These are phyloP conservation scores for Starmerella potacharoeniae DNA, from an alignment of 805 yeast genomes.

Conservation along the genomic window DNA sequence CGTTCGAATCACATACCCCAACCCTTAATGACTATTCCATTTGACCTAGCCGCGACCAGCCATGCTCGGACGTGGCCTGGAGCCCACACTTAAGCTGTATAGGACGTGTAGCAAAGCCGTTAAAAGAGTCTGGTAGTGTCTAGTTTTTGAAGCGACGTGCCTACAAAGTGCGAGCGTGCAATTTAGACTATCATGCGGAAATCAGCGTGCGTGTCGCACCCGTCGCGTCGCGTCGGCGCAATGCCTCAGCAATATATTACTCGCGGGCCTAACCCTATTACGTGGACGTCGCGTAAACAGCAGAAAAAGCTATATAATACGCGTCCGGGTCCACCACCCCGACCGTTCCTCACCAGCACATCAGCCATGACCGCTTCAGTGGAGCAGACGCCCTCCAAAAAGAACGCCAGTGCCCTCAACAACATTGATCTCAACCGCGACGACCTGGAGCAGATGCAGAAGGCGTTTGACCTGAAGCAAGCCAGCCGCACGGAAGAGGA, in stretches of 20 bases:
- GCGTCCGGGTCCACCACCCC: not conserved
- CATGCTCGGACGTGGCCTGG: not conserved
- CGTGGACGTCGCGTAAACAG: conserved; percentile 6
- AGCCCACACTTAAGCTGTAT: no score
- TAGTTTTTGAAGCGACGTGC: no score
- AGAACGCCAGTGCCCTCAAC: conserved; percentile 46
- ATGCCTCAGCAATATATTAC: not conserved
- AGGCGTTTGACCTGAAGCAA: conserved; percentile 17
- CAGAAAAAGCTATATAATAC: conserved; percentile 2
- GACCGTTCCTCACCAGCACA: not conserved
- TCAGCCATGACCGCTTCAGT: conserved; percentile 17
- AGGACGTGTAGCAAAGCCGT: no score
- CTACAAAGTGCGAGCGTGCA: no score
- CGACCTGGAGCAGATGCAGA: conserved; percentile 22
- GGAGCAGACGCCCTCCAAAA: conserved; percentile 52
- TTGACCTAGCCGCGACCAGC: not conserved
- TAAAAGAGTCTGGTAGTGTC: no score
- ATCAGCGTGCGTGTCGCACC: not conserved
- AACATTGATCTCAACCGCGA: conserved; percentile 37
- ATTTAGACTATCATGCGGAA: no score
- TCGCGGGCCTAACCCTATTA: not conserved
- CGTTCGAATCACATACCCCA: not conserved
- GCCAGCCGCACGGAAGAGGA: conserved; percentile 8
- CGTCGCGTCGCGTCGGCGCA: conserved; percentile 5
- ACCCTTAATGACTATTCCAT: conserved; percentile 13